These are phyloP conservation scores for Parmelia sp. DNA, from an alignment of 495 filamentous ascomycete species.

Conservation along the genomic window DNA sequence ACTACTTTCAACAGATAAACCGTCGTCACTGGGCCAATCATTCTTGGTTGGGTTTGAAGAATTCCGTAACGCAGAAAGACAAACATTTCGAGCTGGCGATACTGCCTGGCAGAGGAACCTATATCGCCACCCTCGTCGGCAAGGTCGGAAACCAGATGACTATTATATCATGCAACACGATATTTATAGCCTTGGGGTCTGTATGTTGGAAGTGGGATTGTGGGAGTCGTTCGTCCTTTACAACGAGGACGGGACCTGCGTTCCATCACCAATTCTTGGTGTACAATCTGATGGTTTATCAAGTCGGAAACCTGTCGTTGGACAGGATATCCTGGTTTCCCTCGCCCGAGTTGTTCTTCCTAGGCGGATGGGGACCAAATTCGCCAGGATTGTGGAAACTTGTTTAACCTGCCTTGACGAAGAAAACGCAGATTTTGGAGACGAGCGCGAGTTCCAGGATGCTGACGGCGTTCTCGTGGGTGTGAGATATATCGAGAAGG, in stretches of 20 bases:
- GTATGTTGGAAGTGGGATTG: slow-evolving; percentile 55
- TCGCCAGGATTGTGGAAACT: slow-evolving; percentile 42
- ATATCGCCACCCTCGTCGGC: slow-evolving; percentile 52
- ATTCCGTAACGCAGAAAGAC: slow-evolving; percentile 38
- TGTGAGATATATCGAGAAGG: slow-evolving; percentile 48
- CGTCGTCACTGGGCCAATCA: slow-evolving; percentile 22
- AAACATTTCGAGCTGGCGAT: slow-evolving; percentile 38
- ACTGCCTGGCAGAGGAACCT: slow-evolving; percentile 41
- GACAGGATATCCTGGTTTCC: slow-evolving; percentile 38
- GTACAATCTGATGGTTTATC: background rate
- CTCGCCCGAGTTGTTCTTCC: slow-evolving; percentile 41
- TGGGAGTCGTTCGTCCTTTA: slow-evolving; percentile 47
- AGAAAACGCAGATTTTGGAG: slow-evolving; percentile 42
- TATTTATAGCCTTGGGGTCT: slow-evolving; percentile 58
- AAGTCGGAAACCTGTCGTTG: slow-evolving; percentile 19
- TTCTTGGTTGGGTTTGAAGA: slow-evolving; percentile 49
- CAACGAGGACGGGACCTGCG: background rate
- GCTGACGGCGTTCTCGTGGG: slow-evolving; percentile 44
- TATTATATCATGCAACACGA: slow-evolving; percentile 56
- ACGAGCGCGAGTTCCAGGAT: slow-evolving; percentile 42
- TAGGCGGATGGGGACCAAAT: slow-evolving; percentile 43
- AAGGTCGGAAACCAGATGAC: slow-evolving; percentile 37
- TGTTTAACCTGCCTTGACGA: slow-evolving; percentile 53
- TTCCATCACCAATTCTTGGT: slow-evolving; percentile 4
- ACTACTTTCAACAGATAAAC: slow-evolving; percentile 35